A percentile compares a stretch with the other conserved stretches of the same genome.
Evolutionary conservation across 495 filamentous ascomycete species (phyloP).

Genomic region (Aspergillus sclerotioniger): DNA sequence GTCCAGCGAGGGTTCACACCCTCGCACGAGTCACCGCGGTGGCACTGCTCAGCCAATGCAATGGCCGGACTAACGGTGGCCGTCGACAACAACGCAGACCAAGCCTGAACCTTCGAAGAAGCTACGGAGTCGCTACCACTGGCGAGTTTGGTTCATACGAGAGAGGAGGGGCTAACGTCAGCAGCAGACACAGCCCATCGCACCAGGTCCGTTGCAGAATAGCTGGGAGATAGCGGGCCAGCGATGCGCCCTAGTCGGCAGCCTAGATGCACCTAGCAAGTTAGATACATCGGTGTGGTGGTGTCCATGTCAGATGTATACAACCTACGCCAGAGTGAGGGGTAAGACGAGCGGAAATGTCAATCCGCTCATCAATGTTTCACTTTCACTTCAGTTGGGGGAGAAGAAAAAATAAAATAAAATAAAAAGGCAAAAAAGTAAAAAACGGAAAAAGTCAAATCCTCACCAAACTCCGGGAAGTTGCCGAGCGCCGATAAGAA

Average conservation of each 20-base stretch:
- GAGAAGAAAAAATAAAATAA: too few relatives aligned
- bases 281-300: neutral
- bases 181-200: neutral
- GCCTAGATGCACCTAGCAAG: neutral
- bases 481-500: neutral
- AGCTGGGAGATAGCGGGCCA: neutral
- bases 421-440: too few relatives aligned
- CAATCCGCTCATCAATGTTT: too few relatives aligned
- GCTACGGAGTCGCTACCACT: neutral
- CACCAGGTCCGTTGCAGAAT: neutral
- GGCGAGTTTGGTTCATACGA: neutral
- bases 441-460: too few relatives aligned
- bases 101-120: neutral
- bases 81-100: neutral
- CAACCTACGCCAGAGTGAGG: too few relatives aligned
- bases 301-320: too few relatives aligned
- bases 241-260: neutral
- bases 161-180: constrained; percentile 1
- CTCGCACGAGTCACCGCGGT: too few relatives aligned
- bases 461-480: neutral
- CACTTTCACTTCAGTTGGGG: too few relatives aligned
- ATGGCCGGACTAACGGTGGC: too few relatives aligned
- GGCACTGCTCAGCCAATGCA: too few relatives aligned
- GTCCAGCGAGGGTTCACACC: too few relatives aligned
- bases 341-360: too few relatives aligned